phyloP scores from a whole-genome alignment of 1,284 basidiomycete genomes.

The Ceratobasidium sp. region DNA sequence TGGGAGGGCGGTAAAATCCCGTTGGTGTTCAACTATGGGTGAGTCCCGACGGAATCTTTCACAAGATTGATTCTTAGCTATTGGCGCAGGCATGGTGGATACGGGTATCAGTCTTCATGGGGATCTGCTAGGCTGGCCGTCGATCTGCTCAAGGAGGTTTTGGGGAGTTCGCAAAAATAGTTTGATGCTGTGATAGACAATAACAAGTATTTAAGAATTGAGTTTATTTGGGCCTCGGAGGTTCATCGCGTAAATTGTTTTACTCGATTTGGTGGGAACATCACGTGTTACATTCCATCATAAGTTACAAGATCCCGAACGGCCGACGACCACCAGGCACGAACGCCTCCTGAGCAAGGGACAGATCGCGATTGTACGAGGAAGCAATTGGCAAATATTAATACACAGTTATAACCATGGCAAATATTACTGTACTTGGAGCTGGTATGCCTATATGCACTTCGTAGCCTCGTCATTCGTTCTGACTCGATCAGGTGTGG shows the following conservation, averaged over 20 bases:
- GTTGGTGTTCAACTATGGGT: slow-evolving; percentile 60
- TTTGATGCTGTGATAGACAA: no score
- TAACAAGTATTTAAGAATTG: no score
- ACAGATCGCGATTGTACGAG: no score
- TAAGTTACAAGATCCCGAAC: no score
- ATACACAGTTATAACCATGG: slow-evolving; percentile 1
- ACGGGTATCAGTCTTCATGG: slow-evolving; percentile 76
- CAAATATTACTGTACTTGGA: slow-evolving; percentile 8
- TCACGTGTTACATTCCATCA: no score
- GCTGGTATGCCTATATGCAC: background rate
- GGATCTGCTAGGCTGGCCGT: slow-evolving; percentile 67
- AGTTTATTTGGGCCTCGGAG: no score
- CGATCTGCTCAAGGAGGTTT: slow-evolving; percentile 54
- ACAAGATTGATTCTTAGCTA: background rate
- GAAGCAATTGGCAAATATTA: no score
- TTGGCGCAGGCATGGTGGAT: slow-evolving; percentile 65
- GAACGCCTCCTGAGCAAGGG: no score
- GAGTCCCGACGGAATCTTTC: slow-evolving; percentile 39
- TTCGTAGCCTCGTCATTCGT: no score
- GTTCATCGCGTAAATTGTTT: no score
- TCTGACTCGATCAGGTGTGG: slow-evolving; percentile 58
- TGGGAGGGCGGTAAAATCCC: slow-evolving; percentile 47
- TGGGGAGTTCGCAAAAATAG: background rate
- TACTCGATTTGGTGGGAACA: no score
- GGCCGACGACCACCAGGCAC: no score